These are phyloP conservation scores for Leishmania lainsoni DNA, from an alignment of 208 protist genomes.

Conservation along the genomic window DNA sequence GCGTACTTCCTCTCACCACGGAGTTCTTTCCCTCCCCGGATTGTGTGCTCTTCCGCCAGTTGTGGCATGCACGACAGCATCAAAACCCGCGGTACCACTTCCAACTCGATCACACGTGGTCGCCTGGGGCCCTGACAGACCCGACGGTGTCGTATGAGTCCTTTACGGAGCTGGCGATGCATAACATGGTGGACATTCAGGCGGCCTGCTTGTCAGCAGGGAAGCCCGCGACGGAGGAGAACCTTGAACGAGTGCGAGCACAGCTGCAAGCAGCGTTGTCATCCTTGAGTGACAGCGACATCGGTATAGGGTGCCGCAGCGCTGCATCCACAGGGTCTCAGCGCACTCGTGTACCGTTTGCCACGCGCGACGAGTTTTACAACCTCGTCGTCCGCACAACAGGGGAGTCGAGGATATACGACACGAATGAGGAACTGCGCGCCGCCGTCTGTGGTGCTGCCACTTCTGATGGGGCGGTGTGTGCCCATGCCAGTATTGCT, in stretches of 20 bases:
- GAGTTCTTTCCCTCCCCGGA: conserved; percentile 50
- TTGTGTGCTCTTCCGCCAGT: conserved; percentile 53
- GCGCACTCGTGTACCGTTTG: conserved; percentile 31
- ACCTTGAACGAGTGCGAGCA: conserved; percentile 2
- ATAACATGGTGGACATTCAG: conserved; percentile 24
- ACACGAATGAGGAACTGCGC: conserved; percentile 28
- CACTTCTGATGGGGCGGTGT: not conserved
- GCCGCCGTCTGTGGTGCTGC: not conserved
- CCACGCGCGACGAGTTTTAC: conserved; percentile 37
- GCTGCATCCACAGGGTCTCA: not conserved
- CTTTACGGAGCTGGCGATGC: conserved; percentile 10
- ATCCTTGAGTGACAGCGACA: conserved; percentile 1
- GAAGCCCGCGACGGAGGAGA: not conserved
- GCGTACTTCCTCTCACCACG: conserved; percentile 47
- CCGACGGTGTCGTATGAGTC: conserved; percentile 44
- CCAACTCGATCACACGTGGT: conserved; percentile 40
- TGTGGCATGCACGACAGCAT: conserved; percentile 35
- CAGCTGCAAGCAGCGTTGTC: conserved; percentile 17
- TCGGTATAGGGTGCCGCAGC: not conserved
- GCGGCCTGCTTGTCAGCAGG: conserved; percentile 16
- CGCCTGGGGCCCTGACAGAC: conserved; percentile 47
- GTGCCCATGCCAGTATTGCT: not conserved
- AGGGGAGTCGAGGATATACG: conserved; percentile 34
- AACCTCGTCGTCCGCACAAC: conserved; percentile 42
- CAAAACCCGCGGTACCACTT: conserved; percentile 70